phyloP scores from a whole-genome alignment of 2,329 filamentous ascomycete species.

The Samsoniella hepiali region DNA sequence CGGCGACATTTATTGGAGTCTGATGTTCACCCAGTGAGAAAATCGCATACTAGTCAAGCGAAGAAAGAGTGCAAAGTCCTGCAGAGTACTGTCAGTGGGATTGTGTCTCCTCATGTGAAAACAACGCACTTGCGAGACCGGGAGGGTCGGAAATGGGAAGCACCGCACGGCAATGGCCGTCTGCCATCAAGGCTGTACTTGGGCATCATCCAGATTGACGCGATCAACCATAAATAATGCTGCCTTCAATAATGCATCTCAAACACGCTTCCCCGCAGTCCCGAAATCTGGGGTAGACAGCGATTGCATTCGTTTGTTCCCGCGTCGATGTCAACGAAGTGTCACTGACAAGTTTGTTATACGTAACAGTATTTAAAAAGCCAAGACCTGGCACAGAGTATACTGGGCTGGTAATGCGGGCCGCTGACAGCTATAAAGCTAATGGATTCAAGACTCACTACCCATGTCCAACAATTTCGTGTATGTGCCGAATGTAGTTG shows the following conservation, averaged over 20 bases:
- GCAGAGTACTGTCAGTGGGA: background rate
- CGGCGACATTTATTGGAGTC: background rate
- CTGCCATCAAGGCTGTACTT: background rate
- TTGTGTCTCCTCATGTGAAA: background rate
- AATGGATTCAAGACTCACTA: background rate
- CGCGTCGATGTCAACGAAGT: background rate
- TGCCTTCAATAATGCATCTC: background rate
- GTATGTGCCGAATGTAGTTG: background rate
- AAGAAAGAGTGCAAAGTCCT: background rate
- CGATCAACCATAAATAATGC: background rate
- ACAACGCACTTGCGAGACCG: background rate
- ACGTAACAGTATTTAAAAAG: background rate
- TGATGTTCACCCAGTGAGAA: background rate
- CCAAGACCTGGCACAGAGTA: background rate
- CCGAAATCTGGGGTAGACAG: background rate
- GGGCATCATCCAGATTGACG: background rate
- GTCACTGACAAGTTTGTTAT: constrained; percentile 8
- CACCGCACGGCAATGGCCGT: background rate
- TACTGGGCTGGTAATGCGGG: background rate
- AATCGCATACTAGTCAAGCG: background rate
- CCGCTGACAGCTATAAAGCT: background rate
- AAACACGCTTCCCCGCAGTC: constrained; percentile 3
- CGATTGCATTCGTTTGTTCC: background rate
- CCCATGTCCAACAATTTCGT: background rate
- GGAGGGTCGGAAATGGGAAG: no score